phyloP scores from a whole-genome alignment of 495 filamentous ascomycete species.

The Ascobolus immersus region DNA sequence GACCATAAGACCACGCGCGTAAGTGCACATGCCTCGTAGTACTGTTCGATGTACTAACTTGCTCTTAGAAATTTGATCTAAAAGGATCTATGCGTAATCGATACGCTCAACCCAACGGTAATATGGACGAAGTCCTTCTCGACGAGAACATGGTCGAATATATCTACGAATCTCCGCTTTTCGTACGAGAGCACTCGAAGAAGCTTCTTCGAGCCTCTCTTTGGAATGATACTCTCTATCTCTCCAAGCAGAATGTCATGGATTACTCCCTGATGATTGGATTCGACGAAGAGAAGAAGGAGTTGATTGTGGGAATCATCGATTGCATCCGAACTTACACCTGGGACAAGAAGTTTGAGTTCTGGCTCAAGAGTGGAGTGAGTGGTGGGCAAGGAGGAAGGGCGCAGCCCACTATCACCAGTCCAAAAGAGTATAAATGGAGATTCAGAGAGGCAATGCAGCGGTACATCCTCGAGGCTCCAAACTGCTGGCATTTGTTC shows the following conservation, averaged over 20 bases:
- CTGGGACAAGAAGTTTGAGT: slow-evolving; percentile 98
- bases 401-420: slow-evolving; percentile 89
- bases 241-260: slow-evolving; percentile 87
- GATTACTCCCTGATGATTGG: slow-evolving; percentile 98
- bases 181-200: slow-evolving; percentile 64
- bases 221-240: slow-evolving; percentile 90
- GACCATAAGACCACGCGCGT: slow-evolving; percentile 60
- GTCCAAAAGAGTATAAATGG: slow-evolving; percentile 89
- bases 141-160: slow-evolving; percentile 99
- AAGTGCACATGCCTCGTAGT: neutral
- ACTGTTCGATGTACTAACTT: slow-evolving; percentile 1
- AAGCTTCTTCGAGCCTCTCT: slow-evolving; percentile 46
- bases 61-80: slow-evolving; percentile 53
- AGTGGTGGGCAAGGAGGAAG: slow-evolving; percentile 45
- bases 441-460: slow-evolving; percentile 93
- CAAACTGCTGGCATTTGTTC: slow-evolving; percentile 56
- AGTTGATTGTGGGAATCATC: slow-evolving; percentile 91
- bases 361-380: slow-evolving; percentile 88
- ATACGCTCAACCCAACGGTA: slow-evolving; percentile 79
- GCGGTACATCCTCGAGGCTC: slow-evolving; percentile 54
- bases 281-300: slow-evolving; percentile 66
- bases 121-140: slow-evolving; percentile 82
- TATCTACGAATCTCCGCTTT: slow-evolving; percentile 90
- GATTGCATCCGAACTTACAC: slow-evolving; percentile 97
- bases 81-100: slow-evolving; percentile 97